Evolutionary conservation across 495 filamentous ascomycete species (phyloP).

Genomic region (Aspergillus avenaceus): DNA sequence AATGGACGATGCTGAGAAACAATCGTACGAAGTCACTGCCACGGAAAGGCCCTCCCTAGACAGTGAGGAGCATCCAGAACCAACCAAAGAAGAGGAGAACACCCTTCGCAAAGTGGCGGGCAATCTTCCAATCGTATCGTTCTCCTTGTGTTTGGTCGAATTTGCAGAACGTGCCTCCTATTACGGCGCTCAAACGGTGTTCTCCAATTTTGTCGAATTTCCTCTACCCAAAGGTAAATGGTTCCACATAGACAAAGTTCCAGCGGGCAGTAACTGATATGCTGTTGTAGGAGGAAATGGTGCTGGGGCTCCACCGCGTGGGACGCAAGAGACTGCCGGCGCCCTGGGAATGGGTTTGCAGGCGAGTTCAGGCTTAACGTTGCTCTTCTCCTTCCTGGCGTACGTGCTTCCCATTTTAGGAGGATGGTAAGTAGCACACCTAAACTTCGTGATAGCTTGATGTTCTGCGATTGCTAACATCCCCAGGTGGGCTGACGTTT

Average conservation of each 20-base stretch:
- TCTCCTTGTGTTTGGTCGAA: slow-evolving; percentile 54
- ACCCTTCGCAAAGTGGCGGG: slow-evolving; percentile 56
- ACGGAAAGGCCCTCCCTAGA: not conserved
- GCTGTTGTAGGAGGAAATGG: slow-evolving; percentile 51
- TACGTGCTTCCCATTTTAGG: slow-evolving; percentile 57
- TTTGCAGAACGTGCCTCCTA: slow-evolving; percentile 58
- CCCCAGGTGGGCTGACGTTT: slow-evolving; percentile 46
- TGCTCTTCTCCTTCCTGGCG: slow-evolving; percentile 57
- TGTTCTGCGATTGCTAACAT: not conserved
- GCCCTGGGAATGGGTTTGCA: slow-evolving; percentile 56
- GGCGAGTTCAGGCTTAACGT: slow-evolving; percentile 53
- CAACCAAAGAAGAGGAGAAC: slow-evolving; percentile 53
- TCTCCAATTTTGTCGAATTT: slow-evolving; percentile 55
- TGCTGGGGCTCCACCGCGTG: slow-evolving; percentile 53
- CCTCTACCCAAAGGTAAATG: slow-evolving; percentile 43
- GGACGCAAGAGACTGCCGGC: slow-evolving; percentile 51
- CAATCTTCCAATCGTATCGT: slow-evolving; percentile 41
- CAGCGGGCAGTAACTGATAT: not conserved
- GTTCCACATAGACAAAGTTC: not conserved
- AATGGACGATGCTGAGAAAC: slow-evolving; percentile 10
- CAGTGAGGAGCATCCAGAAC: slow-evolving; percentile 39
- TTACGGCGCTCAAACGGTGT: slow-evolving; percentile 52
- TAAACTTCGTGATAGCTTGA: not conserved
- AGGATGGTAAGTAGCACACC: slow-evolving; percentile 36
- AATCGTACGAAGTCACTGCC: not conserved